Evolutionary conservation across 2,329 filamentous ascomycete species (phyloP).

Genomic region (Colletotrichum endophyticum): DNA sequence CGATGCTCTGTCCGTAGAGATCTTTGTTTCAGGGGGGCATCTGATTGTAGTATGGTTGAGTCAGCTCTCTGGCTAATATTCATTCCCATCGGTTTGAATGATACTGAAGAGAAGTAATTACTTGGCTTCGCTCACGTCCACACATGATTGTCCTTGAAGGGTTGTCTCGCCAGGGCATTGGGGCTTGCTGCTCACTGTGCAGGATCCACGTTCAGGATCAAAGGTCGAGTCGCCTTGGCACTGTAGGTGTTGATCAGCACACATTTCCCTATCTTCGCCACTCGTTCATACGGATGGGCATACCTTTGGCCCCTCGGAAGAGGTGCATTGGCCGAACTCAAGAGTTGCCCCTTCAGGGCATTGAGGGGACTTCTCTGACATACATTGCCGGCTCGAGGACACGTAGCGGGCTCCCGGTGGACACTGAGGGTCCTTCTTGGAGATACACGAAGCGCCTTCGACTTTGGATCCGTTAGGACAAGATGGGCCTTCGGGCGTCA

Average conservation of each 20-base stretch:
- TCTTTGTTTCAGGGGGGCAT: not conserved
- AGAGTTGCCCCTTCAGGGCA: not conserved
- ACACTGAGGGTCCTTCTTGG: not conserved
- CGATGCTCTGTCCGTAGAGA: not conserved
- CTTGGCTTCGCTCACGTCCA: not conserved
- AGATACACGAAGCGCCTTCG: not conserved
- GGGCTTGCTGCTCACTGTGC: not conserved
- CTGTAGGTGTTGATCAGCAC: not conserved
- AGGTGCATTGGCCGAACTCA: not conserved
- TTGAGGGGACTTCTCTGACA: not conserved
- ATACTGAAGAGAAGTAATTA: not conserved
- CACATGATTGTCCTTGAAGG: not conserved
- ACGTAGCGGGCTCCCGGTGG: not conserved
- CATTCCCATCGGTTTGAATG: not conserved
- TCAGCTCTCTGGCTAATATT: not conserved
- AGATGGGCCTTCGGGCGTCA: not conserved
- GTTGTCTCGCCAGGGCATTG: not conserved
- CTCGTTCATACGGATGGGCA: not conserved
- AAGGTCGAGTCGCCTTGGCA: not conserved
- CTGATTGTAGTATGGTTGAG: not conserved
- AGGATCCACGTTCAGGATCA: not conserved
- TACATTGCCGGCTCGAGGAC: not conserved
- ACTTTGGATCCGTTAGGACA: not conserved
- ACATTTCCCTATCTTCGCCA: not conserved
- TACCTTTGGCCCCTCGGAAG: not conserved